phyloP scores from a whole-genome alignment of 768 basidiomycete genomes.

The Tricholoma saponaceum region DNA sequence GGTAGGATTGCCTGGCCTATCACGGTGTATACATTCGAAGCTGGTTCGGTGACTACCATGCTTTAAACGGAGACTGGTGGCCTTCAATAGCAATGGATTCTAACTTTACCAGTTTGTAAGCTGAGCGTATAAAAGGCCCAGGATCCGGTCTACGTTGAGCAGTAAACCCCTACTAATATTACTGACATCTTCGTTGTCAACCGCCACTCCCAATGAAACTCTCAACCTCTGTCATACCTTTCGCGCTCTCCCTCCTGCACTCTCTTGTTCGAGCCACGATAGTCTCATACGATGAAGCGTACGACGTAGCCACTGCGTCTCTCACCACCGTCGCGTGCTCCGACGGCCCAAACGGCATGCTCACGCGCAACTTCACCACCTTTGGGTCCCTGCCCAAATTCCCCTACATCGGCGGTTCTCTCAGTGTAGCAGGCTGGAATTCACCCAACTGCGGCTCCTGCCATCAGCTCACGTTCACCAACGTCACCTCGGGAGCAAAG shows the following conservation, averaged over 20 bases:
- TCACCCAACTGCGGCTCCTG: constrained; percentile 50
- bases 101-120: background rate
- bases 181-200: background rate
- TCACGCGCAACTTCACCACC: constrained; percentile 33
- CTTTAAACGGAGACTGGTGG: background rate
- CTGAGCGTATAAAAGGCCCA: background rate
- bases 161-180: background rate
- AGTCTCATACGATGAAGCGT: constrained; percentile 35
- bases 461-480: constrained; percentile 44
- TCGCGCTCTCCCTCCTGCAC: constrained; percentile 15
- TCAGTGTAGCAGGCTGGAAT: constrained; percentile 39
- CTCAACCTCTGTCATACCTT: constrained; percentile 15
- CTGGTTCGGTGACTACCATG: background rate
- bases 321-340: constrained; percentile 44
- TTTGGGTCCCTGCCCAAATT: constrained; percentile 46
- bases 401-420: constrained; percentile 48
- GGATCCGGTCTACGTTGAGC: background rate
- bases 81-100: background rate
- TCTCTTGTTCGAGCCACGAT: constrained; percentile 4
- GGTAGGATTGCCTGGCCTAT: too few species aligned
- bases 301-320: constrained; percentile 28
- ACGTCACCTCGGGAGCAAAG: constrained; percentile 10
- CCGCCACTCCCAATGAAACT: constrained; percentile 29
- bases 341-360: constrained; percentile 42
- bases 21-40: background rate